These are phyloP conservation scores for Aureobasidium sp. DNA, from an alignment of 2,329 filamentous ascomycete species.

Conservation along the genomic window DNA sequence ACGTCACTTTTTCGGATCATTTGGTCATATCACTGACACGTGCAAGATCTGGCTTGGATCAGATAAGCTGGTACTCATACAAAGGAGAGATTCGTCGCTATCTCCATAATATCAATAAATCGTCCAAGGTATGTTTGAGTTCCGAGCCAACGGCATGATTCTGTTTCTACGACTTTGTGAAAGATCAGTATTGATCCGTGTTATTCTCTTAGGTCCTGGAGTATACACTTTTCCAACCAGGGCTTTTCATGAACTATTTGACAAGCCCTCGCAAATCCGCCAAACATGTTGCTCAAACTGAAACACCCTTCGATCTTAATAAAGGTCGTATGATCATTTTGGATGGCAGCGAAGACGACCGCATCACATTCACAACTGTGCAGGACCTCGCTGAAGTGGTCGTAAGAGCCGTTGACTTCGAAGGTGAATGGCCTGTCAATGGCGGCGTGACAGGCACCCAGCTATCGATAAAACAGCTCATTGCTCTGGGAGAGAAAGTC, in stretches of 20 bases:
- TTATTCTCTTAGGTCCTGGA: background rate
- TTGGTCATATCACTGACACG: background rate
- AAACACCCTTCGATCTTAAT: background rate
- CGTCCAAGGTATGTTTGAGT: background rate
- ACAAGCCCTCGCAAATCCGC: background rate
- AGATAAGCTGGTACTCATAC: background rate
- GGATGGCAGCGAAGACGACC: background rate
- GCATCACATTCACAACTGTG: background rate
- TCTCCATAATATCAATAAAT: background rate
- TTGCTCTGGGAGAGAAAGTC: background rate
- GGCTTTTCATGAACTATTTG: background rate
- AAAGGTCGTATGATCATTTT: background rate
- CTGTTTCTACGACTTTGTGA: no score
- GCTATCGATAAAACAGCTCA: background rate
- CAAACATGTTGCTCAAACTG: background rate
- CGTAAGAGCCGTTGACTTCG: background rate
- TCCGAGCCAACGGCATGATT: no score
- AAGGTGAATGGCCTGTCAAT: background rate
- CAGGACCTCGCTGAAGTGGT: background rate
- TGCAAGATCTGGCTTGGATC: background rate
- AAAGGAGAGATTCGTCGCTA: background rate
- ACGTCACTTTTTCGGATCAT: background rate
- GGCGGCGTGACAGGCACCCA: background rate
- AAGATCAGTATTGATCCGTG: background rate
- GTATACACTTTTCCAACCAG: background rate